Evolutionary conservation across 129 eudicot genomes (phyloP).

Genomic region (Smallanthus sonchifolius): DNA sequence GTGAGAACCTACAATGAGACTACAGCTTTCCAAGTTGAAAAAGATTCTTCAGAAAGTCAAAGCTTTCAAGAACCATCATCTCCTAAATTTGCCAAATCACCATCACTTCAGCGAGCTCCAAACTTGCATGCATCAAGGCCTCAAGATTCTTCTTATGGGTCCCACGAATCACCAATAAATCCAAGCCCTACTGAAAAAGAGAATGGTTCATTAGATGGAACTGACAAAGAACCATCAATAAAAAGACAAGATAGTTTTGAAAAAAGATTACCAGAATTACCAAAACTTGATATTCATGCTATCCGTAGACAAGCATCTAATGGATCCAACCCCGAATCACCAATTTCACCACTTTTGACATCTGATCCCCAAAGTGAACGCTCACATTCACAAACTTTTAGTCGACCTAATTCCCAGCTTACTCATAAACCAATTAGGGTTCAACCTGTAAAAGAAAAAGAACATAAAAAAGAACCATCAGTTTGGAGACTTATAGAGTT

Average conservation of each 20-base stretch:
- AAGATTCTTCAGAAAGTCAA: slow-evolving; percentile 62
- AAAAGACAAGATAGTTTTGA: slow-evolving; percentile 94
- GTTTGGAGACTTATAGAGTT: slow-evolving; percentile 95
- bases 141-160: slow-evolving; percentile 55
- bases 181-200: slow-evolving; percentile 82
- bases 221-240: slow-evolving; percentile 74
- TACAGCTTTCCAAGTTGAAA: slow-evolving; percentile 67
- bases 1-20: slow-evolving; percentile 63
- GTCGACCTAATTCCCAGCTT: slow-evolving; percentile 74
- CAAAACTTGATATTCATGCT: slow-evolving; percentile 76
- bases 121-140: slow-evolving; percentile 54
- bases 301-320: slow-evolving; percentile 54
- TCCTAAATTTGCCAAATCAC: slow-evolving; percentile 87
- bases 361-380: slow-evolving; percentile 93
- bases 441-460: slow-evolving; percentile 45
- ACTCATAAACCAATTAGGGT: slow-evolving; percentile 39
- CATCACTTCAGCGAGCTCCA: slow-evolving; percentile 87
- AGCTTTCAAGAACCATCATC: slow-evolving; percentile 78
- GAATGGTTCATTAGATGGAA: slow-evolving; percentile 60
- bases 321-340: slow-evolving; percentile 94
- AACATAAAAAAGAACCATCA: slow-evolving; percentile 59
- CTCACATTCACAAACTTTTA: slow-evolving; percentile 92
- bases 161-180: slow-evolving; percentile 69
- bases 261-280: slow-evolving; percentile 84
- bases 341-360: slow-evolving; percentile 90